Conservation (phyloP, 441 rosid species). For the Erodium texanum region DNA sequence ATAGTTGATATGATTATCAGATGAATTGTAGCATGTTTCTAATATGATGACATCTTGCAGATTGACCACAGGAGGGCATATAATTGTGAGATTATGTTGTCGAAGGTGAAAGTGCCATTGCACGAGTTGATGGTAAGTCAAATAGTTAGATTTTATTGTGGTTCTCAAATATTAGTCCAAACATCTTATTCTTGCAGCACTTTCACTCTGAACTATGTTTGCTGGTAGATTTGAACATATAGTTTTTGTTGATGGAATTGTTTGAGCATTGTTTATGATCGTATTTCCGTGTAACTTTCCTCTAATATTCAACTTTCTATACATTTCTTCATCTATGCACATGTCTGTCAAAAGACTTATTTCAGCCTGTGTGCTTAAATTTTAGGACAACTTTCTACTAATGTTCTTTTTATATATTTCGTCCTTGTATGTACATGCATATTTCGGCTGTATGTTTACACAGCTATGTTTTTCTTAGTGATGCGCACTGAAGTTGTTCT, state of each 20-base stretch:
- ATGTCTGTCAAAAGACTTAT: neutral
- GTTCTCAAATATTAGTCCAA: neutral
- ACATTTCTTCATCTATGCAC: neutral
- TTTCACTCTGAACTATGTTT: neutral
- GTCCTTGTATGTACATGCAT: neutral
- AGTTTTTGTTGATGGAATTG: neutral
- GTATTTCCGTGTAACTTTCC: neutral
- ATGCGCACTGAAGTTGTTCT: neutral
- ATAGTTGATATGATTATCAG: neutral
- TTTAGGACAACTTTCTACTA: neutral
- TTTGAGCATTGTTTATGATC: neutral
- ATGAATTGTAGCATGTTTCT: neutral
- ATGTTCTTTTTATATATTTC: neutral
- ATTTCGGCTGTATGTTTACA: neutral
- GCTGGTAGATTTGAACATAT: neutral
- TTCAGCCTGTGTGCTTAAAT: neutral
- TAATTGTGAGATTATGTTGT: constrained; percentile 96
- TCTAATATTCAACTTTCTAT: neutral
- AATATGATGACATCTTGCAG: constrained; percentile 42
- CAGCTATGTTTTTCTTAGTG: neutral
- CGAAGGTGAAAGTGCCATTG: constrained; percentile 87
- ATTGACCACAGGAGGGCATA: constrained; percentile 92
- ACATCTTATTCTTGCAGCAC: too few relatives aligned
- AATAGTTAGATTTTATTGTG: neutral
- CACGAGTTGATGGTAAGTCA: constrained; percentile 72